Percentiles rank a stretch among this genome's conserved stretches.
These are phyloP conservation scores for Hypoxylon sp. DNA, from an alignment of 2,329 filamentous ascomycete genomes.

Conservation along the genomic window DNA sequence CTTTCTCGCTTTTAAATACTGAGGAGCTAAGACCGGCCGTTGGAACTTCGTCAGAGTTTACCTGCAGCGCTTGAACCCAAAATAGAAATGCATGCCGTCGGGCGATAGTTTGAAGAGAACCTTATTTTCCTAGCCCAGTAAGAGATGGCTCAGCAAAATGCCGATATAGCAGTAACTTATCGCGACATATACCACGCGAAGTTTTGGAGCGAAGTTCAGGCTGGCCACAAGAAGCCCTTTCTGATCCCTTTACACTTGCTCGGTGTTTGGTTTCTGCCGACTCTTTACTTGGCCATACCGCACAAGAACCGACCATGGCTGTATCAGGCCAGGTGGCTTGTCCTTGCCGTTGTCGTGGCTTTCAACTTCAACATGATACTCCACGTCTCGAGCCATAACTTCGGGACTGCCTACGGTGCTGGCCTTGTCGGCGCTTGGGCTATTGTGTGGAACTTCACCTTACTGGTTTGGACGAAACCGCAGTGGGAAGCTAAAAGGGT, in stretches of 20 bases:
- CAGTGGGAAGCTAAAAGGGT: conserved; percentile 69
- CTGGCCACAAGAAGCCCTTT: conserved; percentile 60
- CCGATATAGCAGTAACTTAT: conserved; percentile 47
- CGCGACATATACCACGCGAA: conserved; percentile 48
- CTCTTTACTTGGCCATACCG: conserved; percentile 68
- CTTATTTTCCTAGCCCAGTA: conserved; percentile 11
- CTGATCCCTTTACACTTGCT: conserved; percentile 66
- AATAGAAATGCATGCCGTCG: conserved; percentile 11
- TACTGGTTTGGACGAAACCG: conserved; percentile 67
- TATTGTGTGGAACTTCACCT: conserved; percentile 61
- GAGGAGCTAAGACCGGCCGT: neutral
- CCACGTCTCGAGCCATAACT: conserved; percentile 63
- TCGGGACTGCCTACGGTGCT: conserved; percentile 62
- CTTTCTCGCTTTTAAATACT: neutral
- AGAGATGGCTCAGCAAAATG: conserved; percentile 29
- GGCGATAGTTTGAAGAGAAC: conserved; percentile 20
- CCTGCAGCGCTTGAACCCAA: conserved; percentile 6
- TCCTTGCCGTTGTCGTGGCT: conserved; percentile 58
- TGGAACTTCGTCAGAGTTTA: conserved; percentile 7
- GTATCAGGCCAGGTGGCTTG: conserved; percentile 63
- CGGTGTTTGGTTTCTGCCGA: conserved; percentile 62
- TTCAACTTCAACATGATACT: conserved; percentile 60
- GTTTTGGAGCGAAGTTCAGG: conserved; percentile 50
- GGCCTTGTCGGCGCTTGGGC: conserved; percentile 66
- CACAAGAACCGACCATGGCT: conserved; percentile 65